phyloP scores from a whole-genome alignment of 306 rosid species.

The Malus orientalis region DNA sequence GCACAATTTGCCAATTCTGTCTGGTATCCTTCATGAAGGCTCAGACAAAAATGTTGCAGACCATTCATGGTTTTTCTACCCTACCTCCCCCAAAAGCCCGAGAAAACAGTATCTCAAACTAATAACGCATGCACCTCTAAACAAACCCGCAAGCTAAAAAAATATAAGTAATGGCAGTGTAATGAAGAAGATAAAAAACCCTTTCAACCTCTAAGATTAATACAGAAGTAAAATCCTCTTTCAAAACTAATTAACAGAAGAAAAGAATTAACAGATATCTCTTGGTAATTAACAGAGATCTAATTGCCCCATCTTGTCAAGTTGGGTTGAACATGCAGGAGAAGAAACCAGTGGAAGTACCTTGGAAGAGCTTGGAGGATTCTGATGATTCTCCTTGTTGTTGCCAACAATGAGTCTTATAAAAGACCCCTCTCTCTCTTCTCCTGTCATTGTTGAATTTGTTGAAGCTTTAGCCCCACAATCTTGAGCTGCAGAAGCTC shows the following conservation, averaged over 20 bases:
- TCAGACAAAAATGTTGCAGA: constrained; percentile 20
- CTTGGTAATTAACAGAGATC: constrained; percentile 15
- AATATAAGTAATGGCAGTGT: neutral
- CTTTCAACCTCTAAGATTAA: constrained; percentile 10
- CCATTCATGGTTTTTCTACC: constrained; percentile 17
- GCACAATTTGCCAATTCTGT: constrained; percentile 28
- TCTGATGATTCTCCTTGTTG: constrained; percentile 33
- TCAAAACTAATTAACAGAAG: constrained; percentile 19
- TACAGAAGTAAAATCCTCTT: constrained; percentile 24
- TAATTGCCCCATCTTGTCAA: constrained; percentile 37
- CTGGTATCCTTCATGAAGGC: constrained; percentile 22
- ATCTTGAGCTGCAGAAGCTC: neutral
- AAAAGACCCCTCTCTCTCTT: constrained; percentile 32
- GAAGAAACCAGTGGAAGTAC: constrained; percentile 79
- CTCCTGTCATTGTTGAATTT: constrained; percentile 11
- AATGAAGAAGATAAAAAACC: neutral
- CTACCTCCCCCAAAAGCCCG: constrained; percentile 13
- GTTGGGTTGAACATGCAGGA: constrained; percentile 43
- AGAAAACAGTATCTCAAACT: neutral
- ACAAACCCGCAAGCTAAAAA: neutral
- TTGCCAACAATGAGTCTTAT: constrained; percentile 21
- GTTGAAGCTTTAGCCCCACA: constrained; percentile 14
- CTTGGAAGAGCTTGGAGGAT: constrained; percentile 67
- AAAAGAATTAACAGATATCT: constrained; percentile 24
- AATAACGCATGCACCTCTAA: neutral